A percentile compares a stretch with the other conserved stretches of the same genome.
phyloP scores from a whole-genome alignment of 164 flowering plant species.

The Saururus chinensis region DNA sequence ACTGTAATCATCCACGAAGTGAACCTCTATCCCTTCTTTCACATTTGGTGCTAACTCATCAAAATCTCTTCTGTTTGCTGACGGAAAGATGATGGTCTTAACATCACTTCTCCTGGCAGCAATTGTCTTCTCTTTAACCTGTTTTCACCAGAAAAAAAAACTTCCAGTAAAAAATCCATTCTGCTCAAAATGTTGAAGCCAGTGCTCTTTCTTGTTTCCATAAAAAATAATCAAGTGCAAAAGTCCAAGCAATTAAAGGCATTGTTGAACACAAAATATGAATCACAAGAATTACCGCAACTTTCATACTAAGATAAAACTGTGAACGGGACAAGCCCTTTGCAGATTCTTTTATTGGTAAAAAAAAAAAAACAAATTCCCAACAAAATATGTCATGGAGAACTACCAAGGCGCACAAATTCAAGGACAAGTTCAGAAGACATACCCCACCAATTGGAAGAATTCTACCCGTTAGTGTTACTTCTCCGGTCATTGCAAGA shows the following conservation, averaged over 20 bases:
- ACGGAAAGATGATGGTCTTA: conserved; percentile 79
- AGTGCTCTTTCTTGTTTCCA: too few relatives aligned
- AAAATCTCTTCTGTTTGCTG: conserved; percentile 80
- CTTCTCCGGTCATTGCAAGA: conserved; percentile 98
- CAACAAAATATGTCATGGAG: too few relatives aligned
- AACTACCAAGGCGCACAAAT: too few relatives aligned
- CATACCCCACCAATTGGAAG: conserved; percentile 99
- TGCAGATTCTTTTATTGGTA: too few relatives aligned
- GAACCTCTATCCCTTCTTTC: conserved; percentile 92
- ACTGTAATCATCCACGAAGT: conserved; percentile 73
- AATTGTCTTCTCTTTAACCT: conserved; percentile 98
- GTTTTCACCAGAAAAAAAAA: conserved; percentile 5
- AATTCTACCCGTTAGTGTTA: conserved; percentile 75
- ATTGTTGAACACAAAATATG: background rate
- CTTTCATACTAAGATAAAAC: too few relatives aligned
- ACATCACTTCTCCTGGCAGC: conserved; percentile 92
- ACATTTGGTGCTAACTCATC: conserved; percentile 87
- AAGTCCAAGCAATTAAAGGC: background rate
- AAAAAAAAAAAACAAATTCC: too few relatives aligned
- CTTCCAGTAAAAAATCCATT: background rate
- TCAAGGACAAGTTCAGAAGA: background rate
- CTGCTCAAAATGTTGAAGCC: background rate
- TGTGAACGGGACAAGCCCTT: too few relatives aligned
- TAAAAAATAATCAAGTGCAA: background rate
- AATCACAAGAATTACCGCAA: background rate